A percentile compares a stretch with the other conserved stretches of the same genome.
These are phyloP conservation scores for Tricladium varicosporioides DNA, from an alignment of 2,329 filamentous ascomycete genomes.

Conservation along the genomic window DNA sequence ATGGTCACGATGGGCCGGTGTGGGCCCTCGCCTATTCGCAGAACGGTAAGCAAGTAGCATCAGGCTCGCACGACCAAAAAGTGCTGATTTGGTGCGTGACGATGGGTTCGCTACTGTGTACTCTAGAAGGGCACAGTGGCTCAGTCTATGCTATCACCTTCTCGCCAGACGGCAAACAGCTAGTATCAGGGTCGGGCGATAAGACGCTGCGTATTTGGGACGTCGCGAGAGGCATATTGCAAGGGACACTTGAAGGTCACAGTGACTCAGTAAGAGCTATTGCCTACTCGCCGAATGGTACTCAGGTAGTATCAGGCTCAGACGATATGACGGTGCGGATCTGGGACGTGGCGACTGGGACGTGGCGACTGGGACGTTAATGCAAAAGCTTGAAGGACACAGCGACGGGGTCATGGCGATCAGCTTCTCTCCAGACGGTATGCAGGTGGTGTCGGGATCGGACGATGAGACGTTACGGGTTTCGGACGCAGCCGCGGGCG, in stretches of 20 bases:
- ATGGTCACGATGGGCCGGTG: too few species aligned
- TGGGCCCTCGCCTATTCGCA: too few species aligned
- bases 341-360: background rate
- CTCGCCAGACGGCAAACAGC: too few species aligned
- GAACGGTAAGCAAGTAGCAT: too few species aligned
- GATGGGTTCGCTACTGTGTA: too few species aligned
- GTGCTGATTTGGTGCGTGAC: too few species aligned
- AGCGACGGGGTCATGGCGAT: slow-evolving; percentile 4
- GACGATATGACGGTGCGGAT: slow-evolving; percentile 12
- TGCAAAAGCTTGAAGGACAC: slow-evolving; percentile 19
- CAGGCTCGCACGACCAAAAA: too few species aligned
- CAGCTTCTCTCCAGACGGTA: slow-evolving; percentile 20
- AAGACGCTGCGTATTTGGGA: slow-evolving; percentile 6
- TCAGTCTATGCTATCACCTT: too few species aligned
- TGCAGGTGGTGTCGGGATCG: slow-evolving; percentile 12
- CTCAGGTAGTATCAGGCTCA: slow-evolving; percentile 12
- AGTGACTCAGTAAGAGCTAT: slow-evolving; percentile 4
- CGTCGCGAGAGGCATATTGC: background rate
- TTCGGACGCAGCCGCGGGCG: background rate
- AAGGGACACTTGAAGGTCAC: slow-evolving; percentile 17
- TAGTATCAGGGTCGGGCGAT: slow-evolving; percentile 15
- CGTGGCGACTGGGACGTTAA: slow-evolving; percentile 8
- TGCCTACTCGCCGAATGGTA: slow-evolving; percentile 20
- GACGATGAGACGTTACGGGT: slow-evolving; percentile 12
- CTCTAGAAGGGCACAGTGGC: too few species aligned